Evolutionary conservation across 2,329 filamentous ascomycete genomes (phyloP).

Genomic region (Talaromyces sp.): DNA sequence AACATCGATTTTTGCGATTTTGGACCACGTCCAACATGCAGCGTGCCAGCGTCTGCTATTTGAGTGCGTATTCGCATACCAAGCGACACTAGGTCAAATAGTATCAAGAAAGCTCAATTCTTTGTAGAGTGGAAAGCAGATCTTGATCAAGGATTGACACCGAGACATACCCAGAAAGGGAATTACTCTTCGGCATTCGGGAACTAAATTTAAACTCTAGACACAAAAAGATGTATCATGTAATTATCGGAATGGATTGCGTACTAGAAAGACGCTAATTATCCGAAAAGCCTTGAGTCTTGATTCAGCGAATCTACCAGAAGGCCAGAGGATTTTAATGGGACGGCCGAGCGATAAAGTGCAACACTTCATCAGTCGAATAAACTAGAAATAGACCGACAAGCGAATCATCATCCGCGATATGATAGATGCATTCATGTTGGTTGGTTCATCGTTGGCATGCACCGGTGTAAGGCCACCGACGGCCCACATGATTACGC

Average conservation of each 20-base stretch:
- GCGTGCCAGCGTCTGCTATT: background rate
- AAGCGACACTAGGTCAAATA: background rate
- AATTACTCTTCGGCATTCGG: slow-evolving; percentile 8
- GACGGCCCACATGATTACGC: slow-evolving; percentile 11
- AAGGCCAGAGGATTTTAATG: background rate
- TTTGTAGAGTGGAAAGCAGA: background rate
- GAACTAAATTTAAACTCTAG: background rate
- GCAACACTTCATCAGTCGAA: background rate
- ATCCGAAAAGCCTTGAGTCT: background rate
- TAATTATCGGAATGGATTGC: background rate
- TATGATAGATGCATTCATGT: background rate
- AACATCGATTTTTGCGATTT: background rate
- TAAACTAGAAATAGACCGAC: background rate
- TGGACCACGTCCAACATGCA: background rate
- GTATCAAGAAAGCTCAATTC: background rate
- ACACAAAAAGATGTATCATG: background rate
- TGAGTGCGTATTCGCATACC: background rate
- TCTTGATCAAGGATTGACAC: slow-evolving; percentile 12
- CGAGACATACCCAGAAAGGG: slow-evolving; percentile 9
- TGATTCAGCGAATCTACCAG: background rate
- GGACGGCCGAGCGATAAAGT: background rate
- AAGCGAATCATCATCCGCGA: background rate
- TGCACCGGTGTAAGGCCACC: background rate
- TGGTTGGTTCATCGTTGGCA: background rate
- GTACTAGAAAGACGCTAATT: background rate